A percentile compares a stretch with the other conserved stretches of the same genome.
These are phyloP conservation scores for Dothideomycetes sp. DNA, from an alignment of 2,329 filamentous ascomycete species.

Conservation along the genomic window DNA sequence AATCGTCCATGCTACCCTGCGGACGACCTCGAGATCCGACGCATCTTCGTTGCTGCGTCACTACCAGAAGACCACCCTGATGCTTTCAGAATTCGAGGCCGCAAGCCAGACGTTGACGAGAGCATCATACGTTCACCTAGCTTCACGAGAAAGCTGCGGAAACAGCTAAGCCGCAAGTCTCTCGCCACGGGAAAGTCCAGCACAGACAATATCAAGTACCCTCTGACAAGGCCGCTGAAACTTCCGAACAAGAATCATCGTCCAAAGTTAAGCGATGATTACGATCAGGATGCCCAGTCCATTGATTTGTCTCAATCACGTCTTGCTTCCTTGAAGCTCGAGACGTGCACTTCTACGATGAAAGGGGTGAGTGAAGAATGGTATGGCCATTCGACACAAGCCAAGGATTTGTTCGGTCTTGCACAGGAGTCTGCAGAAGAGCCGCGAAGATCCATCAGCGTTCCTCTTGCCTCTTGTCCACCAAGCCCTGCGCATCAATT, in stretches of 20 bases:
- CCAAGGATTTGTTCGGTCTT: too few relatives aligned
- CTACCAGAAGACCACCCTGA: slow-evolving; percentile 26
- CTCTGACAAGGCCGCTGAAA: not conserved
- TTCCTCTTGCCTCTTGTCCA: not conserved
- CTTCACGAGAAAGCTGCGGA: slow-evolving; percentile 19
- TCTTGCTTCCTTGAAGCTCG: slow-evolving; percentile 1
- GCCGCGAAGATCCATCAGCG: slow-evolving; percentile 1
- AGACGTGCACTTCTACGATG: too few relatives aligned
- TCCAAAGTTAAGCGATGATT: not conserved
- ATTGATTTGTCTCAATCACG: slow-evolving; percentile 5
- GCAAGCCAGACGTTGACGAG: slow-evolving; percentile 13
- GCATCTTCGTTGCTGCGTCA: slow-evolving; percentile 22
- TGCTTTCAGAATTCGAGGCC: slow-evolving; percentile 18
- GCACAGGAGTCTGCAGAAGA: not conserved
- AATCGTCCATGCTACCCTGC: not conserved
- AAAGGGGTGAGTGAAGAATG: not conserved
- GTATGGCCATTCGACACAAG: not conserved
- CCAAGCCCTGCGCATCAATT: not conserved
- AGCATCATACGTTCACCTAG: slow-evolving; percentile 21
- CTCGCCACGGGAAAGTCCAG: not conserved
- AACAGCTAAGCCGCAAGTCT: slow-evolving; percentile 17
- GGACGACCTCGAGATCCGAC: slow-evolving; percentile 16
- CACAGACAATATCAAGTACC: not conserved
- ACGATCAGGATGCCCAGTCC: slow-evolving; percentile 12
- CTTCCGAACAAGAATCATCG: not conserved